Conservation (phyloP, 495 filamentous ascomycete genomes). For the Penicillium tannophilum region DNA sequence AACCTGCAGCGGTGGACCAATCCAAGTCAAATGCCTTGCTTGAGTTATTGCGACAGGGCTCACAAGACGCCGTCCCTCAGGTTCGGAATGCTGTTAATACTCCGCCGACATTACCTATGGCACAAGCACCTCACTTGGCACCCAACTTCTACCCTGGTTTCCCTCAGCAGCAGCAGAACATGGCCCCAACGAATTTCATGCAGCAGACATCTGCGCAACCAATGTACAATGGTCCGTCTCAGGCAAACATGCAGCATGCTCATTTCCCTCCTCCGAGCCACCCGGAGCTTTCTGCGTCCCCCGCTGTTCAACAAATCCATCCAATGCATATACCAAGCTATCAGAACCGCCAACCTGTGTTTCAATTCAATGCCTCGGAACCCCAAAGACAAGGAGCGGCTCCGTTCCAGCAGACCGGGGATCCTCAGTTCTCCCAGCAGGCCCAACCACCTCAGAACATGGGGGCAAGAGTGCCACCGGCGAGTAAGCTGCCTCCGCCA, state of each 20-base stretch:
- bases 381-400: slow-evolving; percentile 34
- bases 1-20: slow-evolving; percentile 26
- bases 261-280: slow-evolving; percentile 16
- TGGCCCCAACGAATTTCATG: slow-evolving; percentile 23
- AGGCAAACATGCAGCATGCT: slow-evolving; percentile 13
- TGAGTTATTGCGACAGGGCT: slow-evolving; percentile 55
- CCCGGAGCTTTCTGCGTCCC: slow-evolving; percentile 18
- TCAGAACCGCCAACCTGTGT: slow-evolving; percentile 11
- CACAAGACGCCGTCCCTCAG: slow-evolving; percentile 38
- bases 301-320: slow-evolving; percentile 17
- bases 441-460: slow-evolving; percentile 40
- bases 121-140: slow-evolving; percentile 47
- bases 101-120: slow-evolving; percentile 26
- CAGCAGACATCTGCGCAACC: slow-evolving; percentile 29
- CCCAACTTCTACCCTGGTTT: slow-evolving; percentile 43
- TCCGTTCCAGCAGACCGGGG: slow-evolving; percentile 56
- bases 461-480: slow-evolving; percentile 53
- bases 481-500: slow-evolving; percentile 59
- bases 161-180: slow-evolving; percentile 32
- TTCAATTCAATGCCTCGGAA: slow-evolving; percentile 12
- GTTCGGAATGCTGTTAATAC: slow-evolving; percentile 40
- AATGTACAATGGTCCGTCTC: slow-evolving; percentile 13
- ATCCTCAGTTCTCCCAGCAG: slow-evolving; percentile 51
- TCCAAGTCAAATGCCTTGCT: slow-evolving; percentile 57
- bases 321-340: slow-evolving; percentile 18